These are phyloP conservation scores for Yamadazyma phyllophila DNA, from an alignment of 805 yeast species.

Conservation along the genomic window DNA sequence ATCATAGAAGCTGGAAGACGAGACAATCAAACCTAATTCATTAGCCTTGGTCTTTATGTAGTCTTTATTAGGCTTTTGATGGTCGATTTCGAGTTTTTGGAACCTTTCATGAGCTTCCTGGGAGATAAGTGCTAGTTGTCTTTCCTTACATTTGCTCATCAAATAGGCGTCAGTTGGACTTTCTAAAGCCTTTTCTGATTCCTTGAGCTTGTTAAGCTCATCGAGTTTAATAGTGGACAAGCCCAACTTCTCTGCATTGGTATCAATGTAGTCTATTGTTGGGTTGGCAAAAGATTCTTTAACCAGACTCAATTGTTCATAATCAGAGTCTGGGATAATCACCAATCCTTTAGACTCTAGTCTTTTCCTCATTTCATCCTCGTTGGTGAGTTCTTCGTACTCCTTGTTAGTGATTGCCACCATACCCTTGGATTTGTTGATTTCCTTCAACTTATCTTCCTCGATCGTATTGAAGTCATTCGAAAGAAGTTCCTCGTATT, in stretches of 20 bases:
- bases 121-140: slow-evolving; percentile 14
- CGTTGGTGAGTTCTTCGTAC: slow-evolving; percentile 27
- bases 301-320: slow-evolving; percentile 15
- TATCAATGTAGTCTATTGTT: slow-evolving; percentile 21
- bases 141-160: slow-evolving; percentile 20
- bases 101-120: slow-evolving; percentile 13
- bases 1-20: slow-evolving; percentile 29
- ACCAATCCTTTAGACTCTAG: slow-evolving; percentile 32
- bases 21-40: slow-evolving; percentile 30
- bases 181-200: slow-evolving; percentile 7
- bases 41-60: slow-evolving; percentile 36
- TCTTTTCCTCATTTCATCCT: slow-evolving; percentile 32
- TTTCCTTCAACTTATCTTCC: slow-evolving; percentile 22
- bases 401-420: slow-evolving; percentile 27
- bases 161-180: slow-evolving; percentile 31
- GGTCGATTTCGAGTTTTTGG: slow-evolving; percentile 21
- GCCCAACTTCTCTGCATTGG: slow-evolving; percentile 20
- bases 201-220: neutral
- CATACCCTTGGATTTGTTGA: slow-evolving; percentile 25
- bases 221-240: slow-evolving; percentile 19
- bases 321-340: slow-evolving; percentile 24
- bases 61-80: slow-evolving; percentile 32
- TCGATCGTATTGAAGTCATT: slow-evolving; percentile 22
- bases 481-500: slow-evolving; percentile 29
- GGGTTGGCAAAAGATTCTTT: slow-evolving; percentile 20